Percentiles rank a stretch among this genome's conserved stretches.
These are phyloP conservation scores for Grosmannia clavigera DNA, from an alignment of 2,329 filamentous ascomycete genomes.

Conservation along the genomic window DNA sequence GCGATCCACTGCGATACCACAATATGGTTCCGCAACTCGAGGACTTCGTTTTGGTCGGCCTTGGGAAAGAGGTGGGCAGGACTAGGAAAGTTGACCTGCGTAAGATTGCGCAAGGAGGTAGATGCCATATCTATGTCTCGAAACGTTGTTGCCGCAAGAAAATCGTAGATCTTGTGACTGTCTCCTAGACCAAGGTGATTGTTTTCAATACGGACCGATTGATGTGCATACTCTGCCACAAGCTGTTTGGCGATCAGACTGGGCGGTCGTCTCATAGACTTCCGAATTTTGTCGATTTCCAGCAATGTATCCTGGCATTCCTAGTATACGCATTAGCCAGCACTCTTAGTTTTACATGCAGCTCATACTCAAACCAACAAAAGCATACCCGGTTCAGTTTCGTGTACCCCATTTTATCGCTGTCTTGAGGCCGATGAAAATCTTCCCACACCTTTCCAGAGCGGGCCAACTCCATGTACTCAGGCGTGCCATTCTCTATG, in stretches of 20 bases:
- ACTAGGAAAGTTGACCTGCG: neutral
- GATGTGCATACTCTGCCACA: neutral
- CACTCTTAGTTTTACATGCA: neutral
- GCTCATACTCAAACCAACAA: neutral
- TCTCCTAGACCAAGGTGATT: neutral
- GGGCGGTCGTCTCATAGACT: neutral
- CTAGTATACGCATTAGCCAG: neutral
- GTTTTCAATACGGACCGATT: neutral
- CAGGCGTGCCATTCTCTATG: neutral
- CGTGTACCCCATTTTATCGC: neutral
- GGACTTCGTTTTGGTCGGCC: neutral
- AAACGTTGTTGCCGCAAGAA: neutral
- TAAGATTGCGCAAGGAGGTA: neutral
- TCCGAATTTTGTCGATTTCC: neutral
- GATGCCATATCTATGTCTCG: neutral
- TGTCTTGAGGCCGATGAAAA: neutral
- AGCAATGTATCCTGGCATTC: neutral
- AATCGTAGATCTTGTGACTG: neutral
- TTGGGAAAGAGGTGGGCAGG: neutral
- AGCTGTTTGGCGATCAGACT: neutral
- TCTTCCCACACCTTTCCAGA: neutral
- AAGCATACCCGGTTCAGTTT: neutral
- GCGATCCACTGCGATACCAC: neutral
- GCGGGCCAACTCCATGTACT: neutral
- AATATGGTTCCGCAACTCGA: slow-evolving; percentile 1